A percentile compares a stretch with the other conserved stretches of the same genome.
These are phyloP conservation scores for Capsicum baccatum DNA, from an alignment of 257 asterid species.

Conservation along the genomic window DNA sequence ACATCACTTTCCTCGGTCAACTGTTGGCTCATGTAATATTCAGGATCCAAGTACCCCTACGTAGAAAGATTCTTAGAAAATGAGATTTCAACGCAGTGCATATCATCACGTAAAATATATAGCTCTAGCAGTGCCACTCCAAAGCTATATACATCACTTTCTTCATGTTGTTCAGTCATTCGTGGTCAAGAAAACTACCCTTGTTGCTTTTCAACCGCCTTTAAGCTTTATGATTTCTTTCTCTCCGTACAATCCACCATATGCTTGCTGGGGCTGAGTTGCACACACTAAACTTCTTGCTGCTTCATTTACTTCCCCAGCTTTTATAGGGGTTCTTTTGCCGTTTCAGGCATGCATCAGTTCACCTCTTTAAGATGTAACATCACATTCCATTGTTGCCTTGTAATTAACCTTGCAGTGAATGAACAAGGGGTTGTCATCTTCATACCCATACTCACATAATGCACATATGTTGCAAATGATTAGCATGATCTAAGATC, in stretches of 20 bases:
- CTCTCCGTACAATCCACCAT: background rate
- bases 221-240: background rate
- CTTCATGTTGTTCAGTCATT: constrained; percentile 9
- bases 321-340: background rate
- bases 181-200: background rate
- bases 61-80: background rate
- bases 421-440: constrained; percentile 11
- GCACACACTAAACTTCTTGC: background rate
- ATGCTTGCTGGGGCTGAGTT: background rate
- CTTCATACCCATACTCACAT: background rate
- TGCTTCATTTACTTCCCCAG: background rate
- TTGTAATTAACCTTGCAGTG: background rate
- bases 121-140: constrained; percentile 76
- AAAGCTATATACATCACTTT: constrained; percentile 64
- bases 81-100: background rate
- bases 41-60: constrained; percentile 85
- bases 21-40: constrained; percentile 83
- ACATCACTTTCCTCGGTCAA: constrained; percentile 79
- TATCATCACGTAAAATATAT: background rate
- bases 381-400: background rate
- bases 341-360: background rate
- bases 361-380: constrained; percentile 9
- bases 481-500: background rate
- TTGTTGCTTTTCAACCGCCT: background rate
- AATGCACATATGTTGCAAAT: background rate